These are phyloP conservation scores for Fraxinus ornus DNA, from an alignment of 305 asterid species.

Conservation along the genomic window DNA sequence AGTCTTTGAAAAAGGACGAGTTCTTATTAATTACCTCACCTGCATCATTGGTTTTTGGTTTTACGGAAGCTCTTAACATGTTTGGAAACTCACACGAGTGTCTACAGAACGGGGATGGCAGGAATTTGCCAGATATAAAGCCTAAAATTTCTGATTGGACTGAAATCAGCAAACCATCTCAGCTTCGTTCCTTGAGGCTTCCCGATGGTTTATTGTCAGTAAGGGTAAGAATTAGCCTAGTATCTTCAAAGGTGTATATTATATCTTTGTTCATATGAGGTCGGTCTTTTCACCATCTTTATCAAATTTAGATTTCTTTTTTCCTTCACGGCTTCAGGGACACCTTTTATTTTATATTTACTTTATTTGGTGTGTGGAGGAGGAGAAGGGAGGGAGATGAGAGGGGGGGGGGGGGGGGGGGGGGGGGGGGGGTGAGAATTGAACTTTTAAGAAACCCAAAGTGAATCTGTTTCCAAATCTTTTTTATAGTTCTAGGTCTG, in stretches of 20 bases:
- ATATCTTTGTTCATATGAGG: neutral
- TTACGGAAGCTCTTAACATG: slow-evolving; percentile 12
- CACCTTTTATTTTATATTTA: neutral
- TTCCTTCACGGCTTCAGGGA: neutral
- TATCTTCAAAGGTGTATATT: neutral
- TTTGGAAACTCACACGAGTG: neutral
- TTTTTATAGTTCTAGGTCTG: neutral
- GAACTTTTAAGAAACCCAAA: neutral
- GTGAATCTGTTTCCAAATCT: neutral
- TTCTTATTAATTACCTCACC: neutral
- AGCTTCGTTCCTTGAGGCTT: slow-evolving; percentile 52
- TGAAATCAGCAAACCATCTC: slow-evolving; percentile 54
- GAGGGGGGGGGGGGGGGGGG: neutral
- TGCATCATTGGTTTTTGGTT: neutral
- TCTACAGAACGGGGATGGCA: slow-evolving; percentile 46
- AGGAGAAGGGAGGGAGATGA: no score
- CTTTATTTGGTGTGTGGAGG: no score
- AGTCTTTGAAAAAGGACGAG: neutral
- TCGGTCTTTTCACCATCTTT: neutral
- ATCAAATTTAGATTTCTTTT: neutral
- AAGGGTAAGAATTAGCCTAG: slow-evolving; percentile 39
- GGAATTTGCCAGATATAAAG: slow-evolving; percentile 39
- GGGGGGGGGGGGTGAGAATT: neutral
- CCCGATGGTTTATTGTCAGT: slow-evolving; percentile 46
- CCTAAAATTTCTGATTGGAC: slow-evolving; percentile 39